Base-by-base conservation (phyloP, 768 basidiomycete genomes). In the Cystobasidiopsis lactophilus region DNA sequence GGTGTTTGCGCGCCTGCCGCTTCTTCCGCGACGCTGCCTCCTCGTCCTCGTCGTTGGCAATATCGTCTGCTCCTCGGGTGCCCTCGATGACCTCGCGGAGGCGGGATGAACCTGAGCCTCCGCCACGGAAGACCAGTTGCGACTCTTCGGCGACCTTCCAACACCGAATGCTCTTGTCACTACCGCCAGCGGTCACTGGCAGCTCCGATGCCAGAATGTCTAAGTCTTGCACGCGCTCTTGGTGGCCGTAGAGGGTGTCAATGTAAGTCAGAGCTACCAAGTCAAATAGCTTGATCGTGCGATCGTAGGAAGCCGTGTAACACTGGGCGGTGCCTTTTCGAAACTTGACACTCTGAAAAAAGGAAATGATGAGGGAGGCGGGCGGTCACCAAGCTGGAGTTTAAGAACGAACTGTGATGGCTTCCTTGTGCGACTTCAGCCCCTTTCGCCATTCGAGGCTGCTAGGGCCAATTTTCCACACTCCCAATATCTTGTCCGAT, bases 121-220 rank as follows among this genome's bases (percentile, higher is more conserved):
- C 93, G 24, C 91, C 93, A 35, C 93, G 76, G 63, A 96, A 95
- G 5, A 98, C 88, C 24, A 98, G 72, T 63, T 96, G 91, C 13
- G 75, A 84, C 67, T 95, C 88, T 50, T 98, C 91, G 35, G 78
- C 77, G 49, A 96, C 81, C 69, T 95, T 95, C 91, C 91, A 98
- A 68, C 77, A 96, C 33, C 93, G 74, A 54, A 79, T 75, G 0
- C 88, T 93, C 64, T 85, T 80, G 70, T 98, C 93, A 31, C 86
- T 72, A 0, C 78, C 83, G 19, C 91, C 93, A 4, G 80, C 81
- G 33, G 80, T 88, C 19, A 95, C 76, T 16, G 81, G 82, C 1
- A 78, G 77, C 60, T 95, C 86, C 5, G 76, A 76, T 31, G 82
- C 77, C 16, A 96, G 74, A 5, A 85, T 73, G 57, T 88, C 84